A percentile compares a stretch with the other conserved stretches of the same genome.
phyloP scores from a whole-genome alignment of 164 flowering plant species.

The Buxus sempervirens region DNA sequence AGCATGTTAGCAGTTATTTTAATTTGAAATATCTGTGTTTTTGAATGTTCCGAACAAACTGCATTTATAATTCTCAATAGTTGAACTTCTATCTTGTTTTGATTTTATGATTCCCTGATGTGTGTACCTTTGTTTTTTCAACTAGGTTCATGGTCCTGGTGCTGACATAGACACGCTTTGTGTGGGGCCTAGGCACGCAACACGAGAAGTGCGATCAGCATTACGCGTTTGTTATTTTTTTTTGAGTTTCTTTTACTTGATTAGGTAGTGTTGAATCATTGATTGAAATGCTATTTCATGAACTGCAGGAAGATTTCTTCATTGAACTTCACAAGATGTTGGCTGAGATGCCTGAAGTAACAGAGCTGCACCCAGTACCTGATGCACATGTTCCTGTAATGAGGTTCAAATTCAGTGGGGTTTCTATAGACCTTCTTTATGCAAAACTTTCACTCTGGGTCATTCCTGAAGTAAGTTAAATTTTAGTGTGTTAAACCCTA shows the following conservation, averaged over 20 bases:
- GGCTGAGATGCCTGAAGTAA: slow-evolving; percentile 83
- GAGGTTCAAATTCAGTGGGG: slow-evolving; percentile 82
- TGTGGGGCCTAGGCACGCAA: slow-evolving; percentile 92
- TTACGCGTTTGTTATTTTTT: slow-evolving; percentile 5
- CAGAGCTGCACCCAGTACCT: slow-evolving; percentile 89
- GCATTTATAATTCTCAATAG: not conserved
- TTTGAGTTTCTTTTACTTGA: slow-evolving; percentile 3
- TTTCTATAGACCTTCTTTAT: slow-evolving; percentile 93
- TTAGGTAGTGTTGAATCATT: not conserved
- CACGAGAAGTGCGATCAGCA: slow-evolving; percentile 64
- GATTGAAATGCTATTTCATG: slow-evolving; percentile 7
- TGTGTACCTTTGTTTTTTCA: slow-evolving; percentile 1
- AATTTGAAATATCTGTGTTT: no score
- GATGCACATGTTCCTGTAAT: slow-evolving; percentile 98
- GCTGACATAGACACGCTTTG: slow-evolving; percentile 97
- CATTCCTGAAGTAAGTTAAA: slow-evolving; percentile 81
- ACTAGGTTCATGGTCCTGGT: slow-evolving; percentile 98
- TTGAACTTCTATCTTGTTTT: not conserved
- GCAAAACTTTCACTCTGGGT: slow-evolving; percentile 79
- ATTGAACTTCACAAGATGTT: slow-evolving; percentile 72
- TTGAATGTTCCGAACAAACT: no score
- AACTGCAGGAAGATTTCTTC: slow-evolving; percentile 84
- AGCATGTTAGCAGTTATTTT: no score
- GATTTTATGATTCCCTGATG: not conserved
- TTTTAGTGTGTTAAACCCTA: not conserved